Evolutionary conservation across 2,329 filamentous ascomycete genomes (phyloP).

Genomic region (Monilinia laxa): DNA sequence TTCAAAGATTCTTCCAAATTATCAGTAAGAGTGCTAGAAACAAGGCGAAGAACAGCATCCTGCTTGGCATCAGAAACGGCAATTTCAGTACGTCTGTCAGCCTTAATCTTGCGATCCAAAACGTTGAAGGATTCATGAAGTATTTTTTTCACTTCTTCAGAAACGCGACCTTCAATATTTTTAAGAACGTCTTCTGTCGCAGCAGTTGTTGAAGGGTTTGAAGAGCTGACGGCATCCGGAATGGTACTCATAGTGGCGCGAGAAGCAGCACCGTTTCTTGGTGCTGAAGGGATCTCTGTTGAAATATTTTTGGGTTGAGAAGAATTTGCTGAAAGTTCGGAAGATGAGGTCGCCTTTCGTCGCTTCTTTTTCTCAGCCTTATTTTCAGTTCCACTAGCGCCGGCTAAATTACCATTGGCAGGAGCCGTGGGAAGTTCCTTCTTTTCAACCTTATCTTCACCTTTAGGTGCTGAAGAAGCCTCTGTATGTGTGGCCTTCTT

Average conservation of each 20-base stretch:
- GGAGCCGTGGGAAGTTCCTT: conserved; percentile 29
- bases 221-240: conserved; percentile 26
- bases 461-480: conserved; percentile 32
- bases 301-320: conserved; percentile 39
- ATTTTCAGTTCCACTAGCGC: conserved; percentile 44
- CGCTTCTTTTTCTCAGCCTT: conserved; percentile 68
- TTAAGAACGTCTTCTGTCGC: conserved; percentile 49
- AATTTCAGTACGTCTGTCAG: conserved; percentile 66
- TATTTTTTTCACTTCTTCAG: conserved; percentile 48
- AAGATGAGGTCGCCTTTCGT: conserved; percentile 60
- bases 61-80: conserved; percentile 64
- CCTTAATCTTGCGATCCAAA: conserved; percentile 61
- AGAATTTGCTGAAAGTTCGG: conserved; percentile 25
- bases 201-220: conserved; percentile 26
- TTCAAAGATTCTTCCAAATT: conserved; percentile 56
- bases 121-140: conserved; percentile 60
- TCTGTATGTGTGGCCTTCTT: conserved; percentile 35
- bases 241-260: conserved; percentile 30
- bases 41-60: conserved; percentile 65
- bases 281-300: conserved; percentile 38
- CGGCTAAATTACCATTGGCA: conserved; percentile 34
- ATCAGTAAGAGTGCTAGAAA: conserved; percentile 66
- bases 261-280: conserved; percentile 33
- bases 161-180: conserved; percentile 49
- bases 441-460: conserved; percentile 44